Evolutionary conservation across 2,329 filamentous ascomycete species (phyloP), one percentile per base, ranked within the genome.

Genomic region (Phialophora macrospora): DNA sequence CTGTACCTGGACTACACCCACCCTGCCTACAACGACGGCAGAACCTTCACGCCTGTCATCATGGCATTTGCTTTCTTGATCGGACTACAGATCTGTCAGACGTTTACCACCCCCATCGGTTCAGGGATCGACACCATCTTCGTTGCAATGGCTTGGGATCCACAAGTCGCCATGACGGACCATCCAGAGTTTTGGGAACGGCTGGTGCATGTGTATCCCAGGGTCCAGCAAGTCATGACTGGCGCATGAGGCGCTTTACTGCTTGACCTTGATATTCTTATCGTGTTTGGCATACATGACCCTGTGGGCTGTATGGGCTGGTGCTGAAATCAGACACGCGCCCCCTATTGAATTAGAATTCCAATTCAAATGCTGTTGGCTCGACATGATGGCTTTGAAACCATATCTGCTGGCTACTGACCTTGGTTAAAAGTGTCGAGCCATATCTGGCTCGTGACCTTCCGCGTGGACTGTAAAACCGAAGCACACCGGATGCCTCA

Each of bases 51-150:
- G 0, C 83, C 89, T 0, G 88, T 96, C 8, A 84, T 96, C 20
- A 85, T 96, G 75, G 91, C 91, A 0, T 96, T 94, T 76, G 82
- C 92, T 0, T 97, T 97, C 80, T 80, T 97, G 60, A 93, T 97
- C 69, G 94, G 94, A 6, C 80, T 97, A 70, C 94, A 97, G 77
- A 90, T 97, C 66, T 90, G 89, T 76, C 90, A 96, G 77, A 87
- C 96, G 69, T 96, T 97, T 79, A 91, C 94, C 38, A 94, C 91
- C 0, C 94, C 94, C 0, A 82, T 98, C 63, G 89, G 89, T 69
- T 93, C 89, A 73, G 94, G 94, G n/a, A 87, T 96, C 68, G 91
- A 96, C 71, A 96, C 93, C 0, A 91, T 97, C 67, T 97, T 97
- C 72, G 92, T 97, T 0, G 93, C 92, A 2, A 84, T 83, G 77